Evolutionary conservation across 179 eudicot genomes (phyloP), one percentile per base, ranked within the genome.

Genomic region (Pouteria campechiana): DNA sequence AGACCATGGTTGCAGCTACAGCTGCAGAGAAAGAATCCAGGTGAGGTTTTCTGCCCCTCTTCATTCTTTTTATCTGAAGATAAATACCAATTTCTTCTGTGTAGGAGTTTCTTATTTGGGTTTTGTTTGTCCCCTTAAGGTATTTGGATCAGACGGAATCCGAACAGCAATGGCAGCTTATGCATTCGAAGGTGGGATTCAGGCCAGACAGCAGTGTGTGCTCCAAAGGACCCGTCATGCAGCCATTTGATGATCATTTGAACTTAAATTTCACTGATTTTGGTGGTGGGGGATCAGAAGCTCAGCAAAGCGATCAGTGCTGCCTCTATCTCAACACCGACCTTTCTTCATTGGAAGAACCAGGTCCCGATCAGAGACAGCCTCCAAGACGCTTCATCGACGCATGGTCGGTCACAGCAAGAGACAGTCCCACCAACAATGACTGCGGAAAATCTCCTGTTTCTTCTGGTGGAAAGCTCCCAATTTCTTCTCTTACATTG

Each of bases 331-430:
- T 44, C 17, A 47, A 20, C 20, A 25, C 58, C 7, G 42, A 48
- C 6, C 42, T 6, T 5, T 10, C 60, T 14, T n/a, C n/a, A n/a
- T n/a, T n/a, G n/a, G n/a, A n/a, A n/a, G n/a, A n/a, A n/a, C n/a
- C n/a, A n/a, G n/a, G n/a, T n/a, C 17, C 11, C 25, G 7, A 10
- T 15, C n/a, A n/a, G n/a, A n/a, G n/a, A n/a, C n/a, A n/a, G n/a
- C n/a, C n/a, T n/a, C 31, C 40, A 1, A 61, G 74, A 50, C 75
- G 64, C 17, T 52, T 81, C 18, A 68, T 75, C 28, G 83, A 82
- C 53, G 72, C 74, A 29, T 78, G 90, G 85, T 74, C 82, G 23
- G 50, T 46, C 53, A 58, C 0, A 55, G 47, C 30, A 54, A 40
- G 31, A 46, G 61, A 52, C 36, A 31, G 11, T 25, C 40, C 13